Evolutionary conservation across 768 basidiomycete species (phyloP).

Genomic region (Lactifluus rugatus): DNA sequence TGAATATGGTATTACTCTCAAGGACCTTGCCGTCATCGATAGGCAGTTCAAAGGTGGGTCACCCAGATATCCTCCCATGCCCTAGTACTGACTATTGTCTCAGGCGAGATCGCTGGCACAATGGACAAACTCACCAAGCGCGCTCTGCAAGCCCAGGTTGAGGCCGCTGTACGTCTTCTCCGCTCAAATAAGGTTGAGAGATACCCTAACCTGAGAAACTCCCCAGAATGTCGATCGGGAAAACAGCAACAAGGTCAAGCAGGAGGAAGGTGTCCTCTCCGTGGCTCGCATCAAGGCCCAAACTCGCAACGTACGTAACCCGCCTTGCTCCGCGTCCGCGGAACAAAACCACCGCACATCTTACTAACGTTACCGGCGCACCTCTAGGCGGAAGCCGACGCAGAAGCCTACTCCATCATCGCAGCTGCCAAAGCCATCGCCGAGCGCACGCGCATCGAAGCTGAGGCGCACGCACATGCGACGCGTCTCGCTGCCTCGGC

Average conservation of each 20-base stretch:
- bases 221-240: constrained; percentile 72
- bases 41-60: constrained; percentile 66
- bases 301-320: constrained; percentile 35
- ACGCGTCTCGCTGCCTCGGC: constrained; percentile 68
- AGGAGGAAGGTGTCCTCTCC: constrained; percentile 68
- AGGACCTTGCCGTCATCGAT: constrained; percentile 82
- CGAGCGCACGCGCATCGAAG: constrained; percentile 54
- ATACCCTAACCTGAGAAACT: not conserved
- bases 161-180: constrained; percentile 53
- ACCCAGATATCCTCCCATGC: not conserved
- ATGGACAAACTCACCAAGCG: constrained; percentile 83
- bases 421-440: constrained; percentile 70
- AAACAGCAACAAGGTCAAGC: constrained; percentile 81
- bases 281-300: constrained; percentile 73
- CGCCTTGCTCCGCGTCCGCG: not conserved
- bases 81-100: not conserved
- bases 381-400: constrained; percentile 54
- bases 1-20: constrained; percentile 76
- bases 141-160: constrained; percentile 79
- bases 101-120: constrained; percentile 65
- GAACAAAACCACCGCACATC: not conserved
- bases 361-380: not conserved
- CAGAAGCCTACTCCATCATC: constrained; percentile 65
- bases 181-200: not conserved
- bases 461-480: constrained; percentile 69